Base-by-base conservation (phyloP, 2,329 filamentous ascomycete species). In the Paraconiothyrium brasiliense region DNA sequence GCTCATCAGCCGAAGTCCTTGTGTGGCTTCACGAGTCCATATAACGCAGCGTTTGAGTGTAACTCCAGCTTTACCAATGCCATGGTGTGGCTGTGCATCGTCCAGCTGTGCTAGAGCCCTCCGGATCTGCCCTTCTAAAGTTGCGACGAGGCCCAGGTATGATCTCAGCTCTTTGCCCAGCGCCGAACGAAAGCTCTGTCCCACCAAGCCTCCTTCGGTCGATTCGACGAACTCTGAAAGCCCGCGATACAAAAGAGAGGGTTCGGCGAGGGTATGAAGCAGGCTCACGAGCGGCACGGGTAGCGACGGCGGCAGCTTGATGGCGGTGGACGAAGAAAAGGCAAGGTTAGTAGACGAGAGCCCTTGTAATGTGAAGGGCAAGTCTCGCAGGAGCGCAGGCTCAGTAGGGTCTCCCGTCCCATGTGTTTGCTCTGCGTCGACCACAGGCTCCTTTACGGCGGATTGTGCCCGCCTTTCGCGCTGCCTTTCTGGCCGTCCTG, bases 21-120 rank as follows among this genome's bases (percentile, higher is more conserved):
- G 96, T 0, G 95, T 99, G 7, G 95, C 93, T 78, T 99, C 96
- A 68, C 94, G 88, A 9, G 94, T 98, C 96, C 96, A 99, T 27
- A 99, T 91, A 2, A 99, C 91, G 71, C 94, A 98, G 75, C 95
- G 86, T 78, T 98, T 98, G 54, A 99, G 82, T 0, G 95, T 99
- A 14, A 99, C 94, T 1, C 94, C 93, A 0, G 92, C 90, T 71
- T 94, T 95, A 6, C 92, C 90, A 57, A 96, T 88, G 1, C 90
- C 90, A 48, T 87, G 86, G 50, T 89, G 85, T 2, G 91, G 87
- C 4, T 87, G 86, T 1, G 83, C 82, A 55, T 91, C 88, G 65
- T 92, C 88, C n/a, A 95, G 81, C 8, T 90, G 87, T 5, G 90
- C 85, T 52, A 98, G 81, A 0, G 94, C 93, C 64, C 92, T 86